Evolutionary conservation across 768 basidiomycete species (phyloP).

Genomic region (Gloeostereum incarnatum): DNA sequence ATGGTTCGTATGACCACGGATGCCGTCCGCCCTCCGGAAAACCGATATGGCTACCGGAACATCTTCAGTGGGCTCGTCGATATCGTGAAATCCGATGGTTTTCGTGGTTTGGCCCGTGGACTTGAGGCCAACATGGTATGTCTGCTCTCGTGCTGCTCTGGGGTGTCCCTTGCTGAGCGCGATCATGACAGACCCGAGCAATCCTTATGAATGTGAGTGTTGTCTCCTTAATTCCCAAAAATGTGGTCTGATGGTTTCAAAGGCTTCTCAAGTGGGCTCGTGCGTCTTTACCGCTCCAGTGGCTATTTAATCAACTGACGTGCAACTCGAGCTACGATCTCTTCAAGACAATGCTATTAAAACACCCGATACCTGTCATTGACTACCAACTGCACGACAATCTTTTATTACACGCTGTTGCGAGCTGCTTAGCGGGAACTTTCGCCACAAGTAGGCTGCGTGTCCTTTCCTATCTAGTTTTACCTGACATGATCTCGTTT

Average conservation of each 20-base stretch:
- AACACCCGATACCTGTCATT: conserved; percentile 40
- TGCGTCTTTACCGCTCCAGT: conserved; percentile 30
- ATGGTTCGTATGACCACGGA: conserved; percentile 89
- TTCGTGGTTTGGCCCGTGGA: conserved; percentile 61
- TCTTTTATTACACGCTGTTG: conserved; percentile 54
- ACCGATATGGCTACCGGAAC: conserved; percentile 72
- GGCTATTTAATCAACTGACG: conserved; percentile 2
- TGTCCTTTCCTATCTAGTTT: not conserved
- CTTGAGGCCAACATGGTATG: conserved; percentile 71
- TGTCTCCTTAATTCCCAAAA: conserved; percentile 1
- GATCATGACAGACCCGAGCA: conserved; percentile 39
- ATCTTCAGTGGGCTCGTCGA: conserved; percentile 63
- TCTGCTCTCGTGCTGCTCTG: conserved; percentile 3
- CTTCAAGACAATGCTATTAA: conserved; percentile 55
- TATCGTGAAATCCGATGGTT: conserved; percentile 62
- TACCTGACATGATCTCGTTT: not conserved
- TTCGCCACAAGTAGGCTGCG: conserved; percentile 62
- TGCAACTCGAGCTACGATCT: conserved; percentile 53
- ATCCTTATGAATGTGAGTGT: conserved; percentile 64
- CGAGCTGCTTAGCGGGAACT: conserved; percentile 64
- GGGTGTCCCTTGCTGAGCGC: conserved; percentile 10
- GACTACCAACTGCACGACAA: conserved; percentile 58
- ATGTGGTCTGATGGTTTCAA: not conserved
- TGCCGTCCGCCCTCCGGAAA: conserved; percentile 60
- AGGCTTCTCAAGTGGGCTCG: conserved; percentile 83